Percentiles rank a stretch among this genome's conserved stretches.
phyloP scores from a whole-genome alignment of 2,329 filamentous ascomycete species.

The Elsinoe arachidis region DNA sequence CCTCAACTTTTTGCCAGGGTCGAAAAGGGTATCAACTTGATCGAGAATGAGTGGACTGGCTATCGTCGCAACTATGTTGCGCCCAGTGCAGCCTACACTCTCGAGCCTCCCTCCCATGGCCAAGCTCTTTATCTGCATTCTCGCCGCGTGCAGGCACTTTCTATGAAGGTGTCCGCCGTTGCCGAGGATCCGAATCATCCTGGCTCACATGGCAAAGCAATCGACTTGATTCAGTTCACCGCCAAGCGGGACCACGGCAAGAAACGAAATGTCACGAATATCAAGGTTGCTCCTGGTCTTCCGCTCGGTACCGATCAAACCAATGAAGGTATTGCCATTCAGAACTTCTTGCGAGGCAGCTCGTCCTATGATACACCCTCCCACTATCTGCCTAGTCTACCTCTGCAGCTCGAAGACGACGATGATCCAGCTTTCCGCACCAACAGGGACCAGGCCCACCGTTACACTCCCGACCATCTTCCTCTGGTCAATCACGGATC shows the following conservation, averaged over 20 bases:
- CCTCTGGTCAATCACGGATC: constrained; percentile 6
- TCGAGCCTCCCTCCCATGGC: constrained; percentile 54
- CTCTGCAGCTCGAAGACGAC: constrained; percentile 10
- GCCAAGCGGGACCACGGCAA: constrained; percentile 87
- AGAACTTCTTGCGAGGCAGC: constrained; percentile 30
- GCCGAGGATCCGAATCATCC: constrained; percentile 45
- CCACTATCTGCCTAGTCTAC: constrained; percentile 31
- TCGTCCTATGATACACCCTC: constrained; percentile 30
- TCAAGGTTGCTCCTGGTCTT: constrained; percentile 52
- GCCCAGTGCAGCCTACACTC: constrained; percentile 67
- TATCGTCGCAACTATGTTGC: constrained; percentile 89
- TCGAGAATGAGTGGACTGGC: constrained; percentile 80
- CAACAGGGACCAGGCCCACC: not conserved
- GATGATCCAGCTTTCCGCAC: not conserved
- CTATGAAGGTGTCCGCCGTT: constrained; percentile 76
- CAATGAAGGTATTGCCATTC: constrained; percentile 39
- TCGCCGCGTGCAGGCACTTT: constrained; percentile 61
- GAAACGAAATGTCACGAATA: constrained; percentile 62
- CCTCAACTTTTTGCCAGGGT: constrained; percentile 71
- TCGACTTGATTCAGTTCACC: constrained; percentile 83
- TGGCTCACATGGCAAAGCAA: constrained; percentile 62
- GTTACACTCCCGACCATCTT: constrained; percentile 2
- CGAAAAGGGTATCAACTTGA: constrained; percentile 79
- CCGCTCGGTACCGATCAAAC: constrained; percentile 31
- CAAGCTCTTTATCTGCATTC: constrained; percentile 50